Conservation (phyloP, 257 asterid species). For the Rehmannia glutinosa region DNA sequence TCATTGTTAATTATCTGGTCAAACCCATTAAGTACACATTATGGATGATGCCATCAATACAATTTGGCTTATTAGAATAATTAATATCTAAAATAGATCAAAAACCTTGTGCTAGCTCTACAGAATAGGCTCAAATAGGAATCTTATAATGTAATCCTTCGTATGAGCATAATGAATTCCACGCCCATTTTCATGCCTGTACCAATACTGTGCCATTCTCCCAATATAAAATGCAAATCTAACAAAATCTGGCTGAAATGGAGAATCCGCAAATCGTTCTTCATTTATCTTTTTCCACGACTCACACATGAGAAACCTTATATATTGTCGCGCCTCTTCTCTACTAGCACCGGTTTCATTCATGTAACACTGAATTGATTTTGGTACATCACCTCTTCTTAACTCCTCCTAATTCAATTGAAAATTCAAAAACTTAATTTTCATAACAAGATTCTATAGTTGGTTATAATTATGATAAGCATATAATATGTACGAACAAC, state of each 20-base stretch:
- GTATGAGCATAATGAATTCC: conserved; percentile 29
- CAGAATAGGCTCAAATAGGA: conserved; percentile 37
- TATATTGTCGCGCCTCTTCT: conserved; percentile 21
- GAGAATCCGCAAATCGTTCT: conserved; percentile 2
- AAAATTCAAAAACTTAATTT: too few relatives aligned
- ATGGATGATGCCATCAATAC: too few relatives aligned
- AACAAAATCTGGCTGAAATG: conserved; percentile 20
- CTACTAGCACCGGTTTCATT: conserved; percentile 26
- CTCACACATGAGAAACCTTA: conserved; percentile 8
- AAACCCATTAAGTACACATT: too few relatives aligned
- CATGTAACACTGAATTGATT: conserved; percentile 46
- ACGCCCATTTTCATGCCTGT: conserved; percentile 55
- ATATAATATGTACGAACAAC: too few relatives aligned
- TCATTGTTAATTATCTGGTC: too few relatives aligned
- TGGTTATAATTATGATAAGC: too few relatives aligned
- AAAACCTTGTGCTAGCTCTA: too few relatives aligned
- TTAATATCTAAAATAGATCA: too few relatives aligned
- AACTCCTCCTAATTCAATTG: conserved; percentile 25
- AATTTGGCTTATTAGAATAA: too few relatives aligned
- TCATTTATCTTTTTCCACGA: conserved; percentile 38
- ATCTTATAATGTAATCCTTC: conserved; percentile 12
- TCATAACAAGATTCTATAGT: too few relatives aligned
- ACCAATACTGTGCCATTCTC: conserved; percentile 48
- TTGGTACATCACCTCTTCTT: conserved; percentile 36
- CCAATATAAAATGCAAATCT: conserved; percentile 29